Evolutionary conservation across 2,329 filamentous ascomycete genomes (phyloP).

Genomic region (Fonsecaea nubica): DNA sequence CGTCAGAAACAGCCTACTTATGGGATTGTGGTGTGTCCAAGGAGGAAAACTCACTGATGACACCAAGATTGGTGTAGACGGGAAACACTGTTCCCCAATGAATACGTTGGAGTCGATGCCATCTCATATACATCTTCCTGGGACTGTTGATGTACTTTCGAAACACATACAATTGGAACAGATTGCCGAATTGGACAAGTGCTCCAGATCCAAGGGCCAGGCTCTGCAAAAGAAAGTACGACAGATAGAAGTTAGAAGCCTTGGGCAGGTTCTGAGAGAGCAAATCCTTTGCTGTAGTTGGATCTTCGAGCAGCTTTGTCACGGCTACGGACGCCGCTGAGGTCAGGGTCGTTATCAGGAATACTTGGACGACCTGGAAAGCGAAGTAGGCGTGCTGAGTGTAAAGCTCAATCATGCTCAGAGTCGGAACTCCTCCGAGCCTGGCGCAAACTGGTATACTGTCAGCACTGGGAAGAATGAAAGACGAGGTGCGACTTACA

Average conservation of each 20-base stretch:
- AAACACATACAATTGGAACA: constrained; percentile 61
- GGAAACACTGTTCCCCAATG: constrained; percentile 83
- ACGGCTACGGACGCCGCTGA: constrained; percentile 72
- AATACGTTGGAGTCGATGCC: constrained; percentile 73
- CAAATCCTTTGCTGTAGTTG: constrained; percentile 67
- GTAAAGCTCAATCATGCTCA: constrained; percentile 80
- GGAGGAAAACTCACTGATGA: constrained; percentile 58
- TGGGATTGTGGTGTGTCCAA: neutral
- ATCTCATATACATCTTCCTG: constrained; percentile 75
- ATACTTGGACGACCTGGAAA: constrained; percentile 79
- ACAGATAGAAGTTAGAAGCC: constrained; percentile 92
- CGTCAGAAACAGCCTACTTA: neutral
- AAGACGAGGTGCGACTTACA: constrained; percentile 59
- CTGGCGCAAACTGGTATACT: constrained; percentile 61
- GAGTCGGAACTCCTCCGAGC: constrained; percentile 78
- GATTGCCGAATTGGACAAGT: constrained; percentile 33
- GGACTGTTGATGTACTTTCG: constrained; percentile 62
- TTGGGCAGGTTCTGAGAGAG: constrained; percentile 81
- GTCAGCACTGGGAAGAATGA: constrained; percentile 30
- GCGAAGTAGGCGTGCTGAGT: constrained; percentile 88
- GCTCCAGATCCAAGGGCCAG: constrained; percentile 64
- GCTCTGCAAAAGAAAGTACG: constrained; percentile 94
- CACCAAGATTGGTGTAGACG: constrained; percentile 82
- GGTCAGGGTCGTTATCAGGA: constrained; percentile 84
- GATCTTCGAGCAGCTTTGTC: constrained; percentile 69